phyloP scores from a whole-genome alignment of 495 filamentous ascomycete genomes.

The Trichoderma parareesei region DNA sequence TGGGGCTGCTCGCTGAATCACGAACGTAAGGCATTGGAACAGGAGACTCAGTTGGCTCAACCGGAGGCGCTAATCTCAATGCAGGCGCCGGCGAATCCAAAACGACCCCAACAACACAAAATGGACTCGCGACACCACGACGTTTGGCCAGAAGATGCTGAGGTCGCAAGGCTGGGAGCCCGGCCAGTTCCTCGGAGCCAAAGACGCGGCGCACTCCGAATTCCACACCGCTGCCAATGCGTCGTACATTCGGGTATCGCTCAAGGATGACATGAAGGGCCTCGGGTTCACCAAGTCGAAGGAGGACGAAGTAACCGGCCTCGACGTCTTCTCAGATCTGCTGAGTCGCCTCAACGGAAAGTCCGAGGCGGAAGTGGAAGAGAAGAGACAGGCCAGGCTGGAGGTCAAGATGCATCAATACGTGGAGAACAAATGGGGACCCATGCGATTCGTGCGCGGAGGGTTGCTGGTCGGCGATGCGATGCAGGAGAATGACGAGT shows the following conservation, averaged over 20 bases:
- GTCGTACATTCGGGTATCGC: constrained; percentile 65
- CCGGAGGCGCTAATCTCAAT: background rate
- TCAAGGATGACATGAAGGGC: constrained; percentile 87
- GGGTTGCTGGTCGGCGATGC: constrained; percentile 68
- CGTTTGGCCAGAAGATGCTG: constrained; percentile 82
- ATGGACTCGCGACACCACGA: constrained; percentile 74
- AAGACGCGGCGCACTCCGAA: constrained; percentile 61
- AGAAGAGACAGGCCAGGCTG: constrained; percentile 53
- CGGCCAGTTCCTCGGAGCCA: constrained; percentile 68
- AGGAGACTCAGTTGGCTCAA: background rate
- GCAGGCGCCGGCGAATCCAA: constrained; percentile 72
- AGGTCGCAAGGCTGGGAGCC: constrained; percentile 84
- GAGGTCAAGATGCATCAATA: constrained; percentile 59
- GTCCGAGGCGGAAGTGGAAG: constrained; percentile 54
- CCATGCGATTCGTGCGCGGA: constrained; percentile 71
- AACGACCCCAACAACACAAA: constrained; percentile 88
- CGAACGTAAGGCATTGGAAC: background rate
- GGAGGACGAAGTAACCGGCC: constrained; percentile 67
- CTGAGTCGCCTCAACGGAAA: constrained; percentile 88
- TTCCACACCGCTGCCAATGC: constrained; percentile 67
- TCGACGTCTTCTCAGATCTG: constrained; percentile 74
- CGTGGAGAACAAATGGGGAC: constrained; percentile 59
- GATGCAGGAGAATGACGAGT: constrained; percentile 11
- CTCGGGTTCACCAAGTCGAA: constrained; percentile 67
- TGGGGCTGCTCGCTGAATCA: constrained; percentile 9